Conservation (phyloP, 1,284 basidiomycete species). For the Moesziomyces globuligerus region DNA sequence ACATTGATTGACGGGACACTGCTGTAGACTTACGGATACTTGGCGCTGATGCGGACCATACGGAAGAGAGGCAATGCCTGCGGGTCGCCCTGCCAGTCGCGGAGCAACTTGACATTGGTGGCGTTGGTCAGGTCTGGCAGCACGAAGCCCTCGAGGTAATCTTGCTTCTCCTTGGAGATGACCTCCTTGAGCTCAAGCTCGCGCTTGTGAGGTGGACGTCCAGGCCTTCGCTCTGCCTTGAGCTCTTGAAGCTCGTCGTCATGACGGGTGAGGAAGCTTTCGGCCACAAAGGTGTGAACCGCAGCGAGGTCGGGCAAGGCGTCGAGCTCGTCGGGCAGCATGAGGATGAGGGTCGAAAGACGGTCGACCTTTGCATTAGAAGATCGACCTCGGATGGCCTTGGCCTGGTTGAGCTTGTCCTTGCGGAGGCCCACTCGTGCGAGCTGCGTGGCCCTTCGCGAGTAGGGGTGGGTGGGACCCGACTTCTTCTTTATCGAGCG, state of each 20-base stretch:
- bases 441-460: conserved; percentile 60
- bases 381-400: conserved; percentile 31
- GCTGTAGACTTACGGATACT: conserved; percentile 39
- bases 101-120: conserved; percentile 58
- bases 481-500: conserved; percentile 63
- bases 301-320: conserved; percentile 55
- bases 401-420: conserved; percentile 49
- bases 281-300: conserved; percentile 57
- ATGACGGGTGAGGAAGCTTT: conserved; percentile 57
- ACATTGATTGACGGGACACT: too few species aligned
- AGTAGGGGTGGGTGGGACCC: conserved; percentile 62
- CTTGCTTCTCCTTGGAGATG: conserved; percentile 49
- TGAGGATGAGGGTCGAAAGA: conserved; percentile 59
- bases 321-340: conserved; percentile 55
- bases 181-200: conserved; percentile 55
- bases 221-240: conserved; percentile 50
- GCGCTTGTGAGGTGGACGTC: conserved; percentile 53
- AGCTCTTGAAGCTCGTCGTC: conserved; percentile 54
- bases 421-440: conserved; percentile 54
- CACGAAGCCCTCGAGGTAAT: conserved; percentile 62
- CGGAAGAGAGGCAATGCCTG: conserved; percentile 61
- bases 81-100: conserved; percentile 64
- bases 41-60: conserved; percentile 60
- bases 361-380: conserved; percentile 61
- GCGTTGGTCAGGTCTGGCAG: conserved; percentile 59